Conservation (phyloP, 1,284 basidiomycete species). For the Laetiporus sulphureus region DNA sequence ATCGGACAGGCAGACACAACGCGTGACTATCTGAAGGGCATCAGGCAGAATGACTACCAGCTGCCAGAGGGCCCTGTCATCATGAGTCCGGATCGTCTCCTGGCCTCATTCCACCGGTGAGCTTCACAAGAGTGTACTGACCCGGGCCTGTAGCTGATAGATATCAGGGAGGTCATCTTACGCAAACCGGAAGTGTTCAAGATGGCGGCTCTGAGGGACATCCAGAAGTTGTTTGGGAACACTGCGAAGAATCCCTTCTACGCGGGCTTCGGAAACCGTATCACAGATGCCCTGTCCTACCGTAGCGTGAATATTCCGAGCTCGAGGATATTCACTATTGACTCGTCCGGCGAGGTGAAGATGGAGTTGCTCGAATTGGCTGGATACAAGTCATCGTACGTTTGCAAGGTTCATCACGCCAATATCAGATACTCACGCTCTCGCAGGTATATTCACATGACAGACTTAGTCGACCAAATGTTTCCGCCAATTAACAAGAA, state of each 20-base stretch:
- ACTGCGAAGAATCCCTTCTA: slow-evolving; percentile 80
- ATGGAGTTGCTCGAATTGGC: slow-evolving; percentile 94
- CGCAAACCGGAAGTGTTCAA: slow-evolving; percentile 99
- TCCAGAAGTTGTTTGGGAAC: slow-evolving; percentile 86
- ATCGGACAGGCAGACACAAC: slow-evolving; percentile 99
- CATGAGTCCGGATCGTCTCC: slow-evolving; percentile 96
- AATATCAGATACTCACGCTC: background rate
- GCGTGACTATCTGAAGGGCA: slow-evolving; percentile 89
- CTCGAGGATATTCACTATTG: slow-evolving; percentile 96
- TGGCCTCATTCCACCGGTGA: slow-evolving; percentile 91
- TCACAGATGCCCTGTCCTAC: slow-evolving; percentile 97
- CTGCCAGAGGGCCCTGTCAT: slow-evolving; percentile 98
- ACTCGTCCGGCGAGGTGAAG: slow-evolving; percentile 93
- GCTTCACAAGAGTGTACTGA: background rate
- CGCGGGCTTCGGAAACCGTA: slow-evolving; percentile 97
- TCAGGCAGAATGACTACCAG: slow-evolving; percentile 94
- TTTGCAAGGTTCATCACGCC: slow-evolving; percentile 13
- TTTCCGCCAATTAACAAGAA: slow-evolving; percentile 94
- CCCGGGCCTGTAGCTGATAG: background rate
- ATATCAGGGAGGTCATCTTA: slow-evolving; percentile 95
- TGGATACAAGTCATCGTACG: slow-evolving; percentile 93
- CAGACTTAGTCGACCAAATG: slow-evolving; percentile 98
- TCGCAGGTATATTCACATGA: slow-evolving; percentile 88
- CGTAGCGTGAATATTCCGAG: slow-evolving; percentile 93
- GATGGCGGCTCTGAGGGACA: slow-evolving; percentile 98